Base-by-base conservation (phyloP, 2,329 filamentous ascomycete species). In the Microdochium paspali region DNA sequence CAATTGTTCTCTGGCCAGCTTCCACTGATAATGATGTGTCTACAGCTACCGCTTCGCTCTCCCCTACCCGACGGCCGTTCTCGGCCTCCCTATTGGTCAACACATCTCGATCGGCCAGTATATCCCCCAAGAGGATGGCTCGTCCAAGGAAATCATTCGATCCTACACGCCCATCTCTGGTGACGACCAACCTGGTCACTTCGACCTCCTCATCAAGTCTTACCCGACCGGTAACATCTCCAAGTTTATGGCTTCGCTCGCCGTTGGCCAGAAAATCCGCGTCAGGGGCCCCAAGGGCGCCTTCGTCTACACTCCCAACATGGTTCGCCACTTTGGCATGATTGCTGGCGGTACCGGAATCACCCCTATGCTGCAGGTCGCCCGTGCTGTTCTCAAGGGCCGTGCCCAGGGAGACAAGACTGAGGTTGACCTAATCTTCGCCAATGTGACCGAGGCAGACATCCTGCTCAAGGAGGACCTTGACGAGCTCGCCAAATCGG, bases 141-240 rank as follows among this genome's bases (percentile, higher is more conserved):
- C 77, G 58, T 74, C 74, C 56, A 91, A 93, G 71, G 87, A 94
- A 63, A 84, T 95, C 54, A 83, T 94, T 47, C 87, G 90, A 61
- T 94, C 88, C 21, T 95, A 95, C 74, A 95, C 90, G 10, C 90
- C 90, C 50, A 89, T 95, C 66, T 90, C 87, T 42, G 89, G 87
- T 57, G 90, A 95, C 71, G 82, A 91, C 66, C 84, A 90, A 65
- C 82, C 85, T 47, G 93, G 93, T 66, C 85, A 88, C 77, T 90
- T 98, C 68, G 93, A 97, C 69, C 84, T 98, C 51, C 80, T 98
- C 59, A 90, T 98, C 77, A 98, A 98, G 77, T 90, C 90, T 24
- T 98, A 98, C 72, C 89, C 90, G 2, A 90, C 89, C 57, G 93
- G 93, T 59, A 97, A 97, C 75, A 97, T 98, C 76, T 94, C 87